phyloP scores from a whole-genome alignment of 345 rosid genomes.

The Mallotus nudiflorus region DNA sequence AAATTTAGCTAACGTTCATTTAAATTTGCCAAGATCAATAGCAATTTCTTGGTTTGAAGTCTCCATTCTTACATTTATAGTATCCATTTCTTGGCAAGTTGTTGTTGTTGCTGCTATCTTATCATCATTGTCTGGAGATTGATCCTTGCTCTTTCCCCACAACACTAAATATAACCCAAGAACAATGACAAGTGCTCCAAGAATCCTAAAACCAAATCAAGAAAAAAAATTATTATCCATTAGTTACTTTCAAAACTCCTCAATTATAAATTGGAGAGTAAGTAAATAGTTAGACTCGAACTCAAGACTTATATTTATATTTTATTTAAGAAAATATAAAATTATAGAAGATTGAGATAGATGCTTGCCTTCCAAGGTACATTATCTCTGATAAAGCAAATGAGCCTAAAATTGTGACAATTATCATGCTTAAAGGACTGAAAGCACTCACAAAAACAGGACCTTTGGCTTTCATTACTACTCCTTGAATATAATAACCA shows the following conservation, averaged over 20 bases:
- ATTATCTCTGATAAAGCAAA: slow-evolving; percentile 49
- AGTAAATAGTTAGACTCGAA: too few species aligned
- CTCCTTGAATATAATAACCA: slow-evolving; percentile 56
- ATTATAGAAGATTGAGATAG: not conserved
- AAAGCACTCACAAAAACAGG: slow-evolving; percentile 75
- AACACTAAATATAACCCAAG: slow-evolving; percentile 66
- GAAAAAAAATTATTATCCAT: not conserved
- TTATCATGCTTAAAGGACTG: slow-evolving; percentile 60
- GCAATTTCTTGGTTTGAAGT: not conserved
- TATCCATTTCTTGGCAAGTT: not conserved
- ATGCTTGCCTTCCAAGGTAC: slow-evolving; percentile 48
- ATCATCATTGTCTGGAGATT: slow-evolving; percentile 9
- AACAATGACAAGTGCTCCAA: slow-evolving; percentile 66
- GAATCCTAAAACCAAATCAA: slow-evolving; percentile 33
- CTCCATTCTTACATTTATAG: slow-evolving; percentile 2
- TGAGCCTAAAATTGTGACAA: slow-evolving; percentile 59
- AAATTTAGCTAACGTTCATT: too few species aligned
- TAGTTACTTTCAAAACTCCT: not conserved
- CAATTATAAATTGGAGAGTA: not conserved
- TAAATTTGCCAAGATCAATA: slow-evolving; percentile 8
- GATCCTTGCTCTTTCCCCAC: slow-evolving; percentile 82
- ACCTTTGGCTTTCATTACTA: slow-evolving; percentile 52
- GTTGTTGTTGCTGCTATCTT: not conserved
- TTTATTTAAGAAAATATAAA: not conserved
- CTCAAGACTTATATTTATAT: too few species aligned